Evolutionary conservation across 2,329 filamentous ascomycete species (phyloP), one percentile per base, ranked within the genome.

Genomic region (Capronia americana): DNA sequence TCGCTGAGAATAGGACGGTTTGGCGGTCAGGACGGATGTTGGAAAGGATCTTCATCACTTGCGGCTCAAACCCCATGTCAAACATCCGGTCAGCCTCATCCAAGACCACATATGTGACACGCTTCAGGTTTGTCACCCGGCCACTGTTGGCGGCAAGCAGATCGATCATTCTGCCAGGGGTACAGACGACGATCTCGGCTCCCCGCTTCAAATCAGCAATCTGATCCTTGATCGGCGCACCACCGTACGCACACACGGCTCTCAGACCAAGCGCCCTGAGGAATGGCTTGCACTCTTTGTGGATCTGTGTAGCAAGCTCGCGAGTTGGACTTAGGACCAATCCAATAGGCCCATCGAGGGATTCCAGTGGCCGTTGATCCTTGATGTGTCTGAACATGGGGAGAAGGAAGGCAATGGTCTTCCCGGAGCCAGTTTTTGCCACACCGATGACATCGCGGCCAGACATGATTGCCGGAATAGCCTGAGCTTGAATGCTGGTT

Each of bases 61-160:
- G 95, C 1, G 95, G 94, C 79, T 97, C 94, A 75, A 99, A 99
- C 14, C 95, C 95, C 95, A 99, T 98, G 77, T 99, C 95, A 76
- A 98, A 97, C 95, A 99, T 98, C 69, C 95, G 90, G 79, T 99
- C 95, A 56, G 95, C 95, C 80, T 99, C 95, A 76, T 99, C 95
- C 46, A 99, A 86, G 11, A 99, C 95, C 26, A 97, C 88, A 77
- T 98, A 99, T 0, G 92, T 95, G 12, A 97, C 92, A 69, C 95
- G 87, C 72, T 87, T 88, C 64, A 99, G 84, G 74, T 96, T 98
- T 12, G 94, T 96, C 10, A 98, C 93, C 69, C 93, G 88, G n/a
- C 94, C 94, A 71, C 92, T 90, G 76, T 98, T 99, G 59, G 93
- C 93, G 48, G 93, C 92, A 34, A 99, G 83, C 20, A 99, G 86